Conservation (phyloP, 495 filamentous ascomycete species). For the Halenospora varia region DNA sequence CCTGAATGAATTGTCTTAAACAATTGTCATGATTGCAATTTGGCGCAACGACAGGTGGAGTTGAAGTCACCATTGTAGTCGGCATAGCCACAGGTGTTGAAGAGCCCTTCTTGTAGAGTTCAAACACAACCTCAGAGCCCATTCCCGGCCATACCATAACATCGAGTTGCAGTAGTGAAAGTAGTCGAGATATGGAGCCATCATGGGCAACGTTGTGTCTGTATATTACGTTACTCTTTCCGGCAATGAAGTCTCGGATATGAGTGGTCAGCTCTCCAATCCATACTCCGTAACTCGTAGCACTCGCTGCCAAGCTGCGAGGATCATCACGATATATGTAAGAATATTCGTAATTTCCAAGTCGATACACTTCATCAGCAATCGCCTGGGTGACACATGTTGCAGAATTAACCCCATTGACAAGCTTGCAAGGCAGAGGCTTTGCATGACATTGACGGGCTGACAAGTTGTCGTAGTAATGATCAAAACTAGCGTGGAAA, state of each 20-base stretch:
- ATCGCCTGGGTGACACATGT: conserved; percentile 52
- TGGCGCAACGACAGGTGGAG: conserved; percentile 10
- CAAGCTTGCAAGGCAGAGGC: conserved; percentile 55
- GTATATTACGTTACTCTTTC: conserved; percentile 41
- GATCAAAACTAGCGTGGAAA: conserved; percentile 63
- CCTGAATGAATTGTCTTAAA: conserved; percentile 16
- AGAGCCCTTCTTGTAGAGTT: conserved; percentile 44
- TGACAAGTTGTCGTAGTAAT: conserved; percentile 72
- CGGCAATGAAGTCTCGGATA: conserved; percentile 42
- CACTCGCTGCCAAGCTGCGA: conserved; percentile 48
- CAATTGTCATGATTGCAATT: conserved; percentile 25
- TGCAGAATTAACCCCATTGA: conserved; percentile 33
- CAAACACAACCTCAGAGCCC: conserved; percentile 66
- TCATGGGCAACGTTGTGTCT: conserved; percentile 69
- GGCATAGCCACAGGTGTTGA: background rate
- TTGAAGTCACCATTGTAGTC: conserved; percentile 1
- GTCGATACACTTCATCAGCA: conserved; percentile 59
- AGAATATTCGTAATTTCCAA: conserved; percentile 68
- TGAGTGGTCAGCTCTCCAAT: conserved; percentile 59
- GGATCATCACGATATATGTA: conserved; percentile 60
- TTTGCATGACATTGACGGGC: conserved; percentile 63
- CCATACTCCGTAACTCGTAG: conserved; percentile 56
- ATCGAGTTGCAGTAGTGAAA: conserved; percentile 61
- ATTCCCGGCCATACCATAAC: conserved; percentile 74
- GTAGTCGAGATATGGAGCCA: conserved; percentile 56